These are phyloP conservation scores for Tetramitus jugosus DNA, from an alignment of 208 protist genomes.

Conservation along the genomic window DNA sequence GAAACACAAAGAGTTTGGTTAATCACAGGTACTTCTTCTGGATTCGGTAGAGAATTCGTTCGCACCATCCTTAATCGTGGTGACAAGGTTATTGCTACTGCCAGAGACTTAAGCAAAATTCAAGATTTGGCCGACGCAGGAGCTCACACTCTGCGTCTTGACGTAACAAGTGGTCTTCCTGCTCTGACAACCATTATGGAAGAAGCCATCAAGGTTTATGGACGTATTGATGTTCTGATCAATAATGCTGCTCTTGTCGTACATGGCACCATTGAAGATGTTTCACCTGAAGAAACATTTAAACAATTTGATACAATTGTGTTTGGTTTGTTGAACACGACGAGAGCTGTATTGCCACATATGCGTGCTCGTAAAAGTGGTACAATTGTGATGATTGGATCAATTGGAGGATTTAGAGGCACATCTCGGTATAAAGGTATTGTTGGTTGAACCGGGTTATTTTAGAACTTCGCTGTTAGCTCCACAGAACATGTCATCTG, in stretches of 20 bases:
- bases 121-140: not conserved
- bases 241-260: too few relatives aligned
- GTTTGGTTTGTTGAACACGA: too few relatives aligned
- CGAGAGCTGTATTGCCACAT: too few relatives aligned
- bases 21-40: constrained; percentile 28
- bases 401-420: too few relatives aligned
- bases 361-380: too few relatives aligned
- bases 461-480: constrained; percentile 22
- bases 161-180: constrained; percentile 6
- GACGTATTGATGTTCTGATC: constrained; percentile 26
- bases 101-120: not conserved
- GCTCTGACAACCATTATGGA: not conserved
- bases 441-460: too few relatives aligned
- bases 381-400: too few relatives aligned
- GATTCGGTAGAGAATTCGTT: constrained; percentile 24
- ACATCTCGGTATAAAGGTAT: too few relatives aligned
- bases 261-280: too few relatives aligned
- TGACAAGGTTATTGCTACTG: constrained; percentile 32
- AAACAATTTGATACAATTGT: too few relatives aligned
- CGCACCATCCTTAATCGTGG: constrained; percentile 21
- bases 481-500: not conserved
- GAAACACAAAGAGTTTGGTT: constrained; percentile 15
- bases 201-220: constrained; percentile 23
- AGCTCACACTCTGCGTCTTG: constrained; percentile 24
- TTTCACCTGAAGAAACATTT: too few relatives aligned